phyloP scores from a whole-genome alignment of 2,329 filamentous ascomycete species.

The Aspergillus sp. region DNA sequence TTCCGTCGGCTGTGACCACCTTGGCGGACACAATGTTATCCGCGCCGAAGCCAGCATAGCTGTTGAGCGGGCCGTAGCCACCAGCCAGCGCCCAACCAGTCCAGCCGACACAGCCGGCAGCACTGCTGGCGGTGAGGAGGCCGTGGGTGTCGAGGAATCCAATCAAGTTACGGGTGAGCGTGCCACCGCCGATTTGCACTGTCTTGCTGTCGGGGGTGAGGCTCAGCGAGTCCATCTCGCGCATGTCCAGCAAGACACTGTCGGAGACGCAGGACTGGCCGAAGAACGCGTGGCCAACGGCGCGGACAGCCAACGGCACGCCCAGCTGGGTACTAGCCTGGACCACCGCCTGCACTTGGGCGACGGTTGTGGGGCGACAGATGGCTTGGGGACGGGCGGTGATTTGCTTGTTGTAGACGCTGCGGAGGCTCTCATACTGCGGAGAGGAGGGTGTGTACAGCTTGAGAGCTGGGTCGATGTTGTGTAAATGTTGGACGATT shows the following conservation, averaged over 20 bases:
- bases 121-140: not conserved
- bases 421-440: not conserved
- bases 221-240: slow-evolving; percentile 4
- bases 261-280: slow-evolving; percentile 6
- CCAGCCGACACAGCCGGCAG: not conserved
- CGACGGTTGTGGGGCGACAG: not conserved
- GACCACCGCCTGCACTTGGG: not conserved
- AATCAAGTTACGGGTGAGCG: not conserved
- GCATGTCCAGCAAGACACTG: slow-evolving; percentile 9
- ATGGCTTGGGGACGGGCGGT: not conserved
- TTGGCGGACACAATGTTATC: not conserved
- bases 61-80: not conserved
- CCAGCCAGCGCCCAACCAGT: not conserved
- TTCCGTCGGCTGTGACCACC: not conserved
- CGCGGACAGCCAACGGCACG: slow-evolving; percentile 8
- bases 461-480: not conserved
- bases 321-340: not conserved
- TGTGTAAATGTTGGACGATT: not conserved
- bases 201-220: not conserved
- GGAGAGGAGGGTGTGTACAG: not conserved
- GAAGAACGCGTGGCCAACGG: slow-evolving; percentile 13
- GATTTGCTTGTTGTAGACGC: not conserved
- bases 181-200: not conserved
- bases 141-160: not conserved
- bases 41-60: not conserved